Base-by-base conservation (phyloP, 331 rosid species). In the Malus hybrid region DNA sequence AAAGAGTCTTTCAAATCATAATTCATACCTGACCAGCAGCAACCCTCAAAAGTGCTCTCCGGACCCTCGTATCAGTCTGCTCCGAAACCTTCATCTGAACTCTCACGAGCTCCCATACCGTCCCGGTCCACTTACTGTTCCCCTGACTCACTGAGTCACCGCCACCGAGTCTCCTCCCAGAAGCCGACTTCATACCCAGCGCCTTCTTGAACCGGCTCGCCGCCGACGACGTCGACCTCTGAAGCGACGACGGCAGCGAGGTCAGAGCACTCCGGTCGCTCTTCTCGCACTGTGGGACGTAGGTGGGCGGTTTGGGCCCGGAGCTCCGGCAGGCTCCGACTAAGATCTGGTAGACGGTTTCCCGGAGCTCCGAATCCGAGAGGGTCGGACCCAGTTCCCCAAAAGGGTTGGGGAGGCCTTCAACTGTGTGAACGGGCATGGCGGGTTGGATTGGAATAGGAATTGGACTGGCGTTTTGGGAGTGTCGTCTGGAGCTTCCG, bases 31-130 rank as follows among this genome's bases (percentile, higher is more conserved):
- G 97, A 18, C 97, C 96, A 79, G 97, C 96, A 42, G 96, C 89
- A 78, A 94, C 89, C 70, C 96, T 88, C 66, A 94, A 85, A 33
- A 94, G 87, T 19, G 97, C 97, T 74, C 99, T 78, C 39, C 97
- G 74, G 4, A 94, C 89, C 66, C 99, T 90, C 52, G 97, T 87
- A 83, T 94, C 99, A 79, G 86, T 84, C 30, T 88, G 89, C 71
- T 94, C 97, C 36, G 97, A 86, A 86, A 94, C 90, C 79, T 87
- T 86, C 99, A 94, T 90, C 90, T 92, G 99, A 71, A 82, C 84
- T 64, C 96, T 84, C 84, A 94, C 83, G 61, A 94, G 88, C 78
- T 94, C 97, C 13, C 96, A 96, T 7, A 90, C 87, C 36, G 99
- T 87, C 77, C 82, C 88, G 55, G 88, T 83, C 74, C 85, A 85